A percentile compares a stretch with the other conserved stretches of the same genome.
phyloP scores from a whole-genome alignment of 345 rosid species.

The Salix purpurea region DNA sequence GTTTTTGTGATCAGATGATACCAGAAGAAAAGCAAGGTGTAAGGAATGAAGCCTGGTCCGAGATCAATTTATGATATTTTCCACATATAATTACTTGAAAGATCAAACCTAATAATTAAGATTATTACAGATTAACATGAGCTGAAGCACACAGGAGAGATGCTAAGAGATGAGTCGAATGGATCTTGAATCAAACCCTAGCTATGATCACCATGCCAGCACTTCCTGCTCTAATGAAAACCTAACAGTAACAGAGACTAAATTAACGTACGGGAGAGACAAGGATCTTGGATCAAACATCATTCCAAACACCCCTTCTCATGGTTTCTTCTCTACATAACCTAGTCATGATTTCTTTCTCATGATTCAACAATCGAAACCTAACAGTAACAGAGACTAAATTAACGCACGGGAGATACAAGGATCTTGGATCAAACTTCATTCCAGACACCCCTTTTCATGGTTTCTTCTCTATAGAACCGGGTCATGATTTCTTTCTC shows the following conservation, averaged over 20 bases:
- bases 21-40: slow-evolving; percentile 42
- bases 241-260: background rate
- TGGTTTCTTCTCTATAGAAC: background rate
- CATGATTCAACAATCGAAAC: slow-evolving; percentile 33
- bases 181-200: background rate
- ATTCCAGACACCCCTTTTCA: slow-evolving; percentile 52
- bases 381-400: background rate
- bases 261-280: background rate
- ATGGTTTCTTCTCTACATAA: background rate
- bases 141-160: background rate
- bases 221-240: background rate
- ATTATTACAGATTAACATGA: background rate
- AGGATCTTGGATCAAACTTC: slow-evolving; percentile 50
- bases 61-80: slow-evolving; percentile 30
- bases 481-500: slow-evolving; percentile 13
- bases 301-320: slow-evolving; percentile 55
- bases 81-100: background rate
- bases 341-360: slow-evolving; percentile 10
- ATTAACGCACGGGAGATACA: background rate
- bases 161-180: background rate
- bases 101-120: background rate
- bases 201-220: background rate
- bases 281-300: slow-evolving; percentile 46
- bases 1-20: background rate
- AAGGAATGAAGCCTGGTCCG: slow-evolving; percentile 95